Conservation (phyloP, 2,329 filamentous ascomycete species). For the Monosporascus sp. region DNA sequence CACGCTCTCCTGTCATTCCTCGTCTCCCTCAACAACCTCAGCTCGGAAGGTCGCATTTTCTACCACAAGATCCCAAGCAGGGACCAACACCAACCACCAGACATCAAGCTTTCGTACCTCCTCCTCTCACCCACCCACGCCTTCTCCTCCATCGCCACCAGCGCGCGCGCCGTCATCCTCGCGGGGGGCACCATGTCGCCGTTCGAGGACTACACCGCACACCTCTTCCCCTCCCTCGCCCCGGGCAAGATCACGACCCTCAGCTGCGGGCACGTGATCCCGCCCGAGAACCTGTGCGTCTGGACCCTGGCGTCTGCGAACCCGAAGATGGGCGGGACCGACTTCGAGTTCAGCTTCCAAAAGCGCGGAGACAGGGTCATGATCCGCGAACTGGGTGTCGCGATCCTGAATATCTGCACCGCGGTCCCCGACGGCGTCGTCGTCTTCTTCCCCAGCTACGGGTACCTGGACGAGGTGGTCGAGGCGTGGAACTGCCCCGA, state of each 20-base stretch:
- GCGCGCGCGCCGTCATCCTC: constrained; percentile 80
- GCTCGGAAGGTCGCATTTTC: constrained; percentile 63
- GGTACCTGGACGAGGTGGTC: constrained; percentile 75
- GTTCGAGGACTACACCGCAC: constrained; percentile 81
- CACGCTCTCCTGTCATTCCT: constrained; percentile 61
- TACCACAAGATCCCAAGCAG: constrained; percentile 43
- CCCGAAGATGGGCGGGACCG: constrained; percentile 31
- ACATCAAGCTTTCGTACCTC: constrained; percentile 72
- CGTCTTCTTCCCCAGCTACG: constrained; percentile 93
- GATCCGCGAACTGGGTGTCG: constrained; percentile 68
- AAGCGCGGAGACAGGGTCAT: constrained; percentile 64
- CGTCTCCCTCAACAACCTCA: constrained; percentile 78
- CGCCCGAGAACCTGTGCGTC: constrained; percentile 72
- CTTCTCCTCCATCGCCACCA: constrained; percentile 80
- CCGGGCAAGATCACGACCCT: constrained; percentile 65
- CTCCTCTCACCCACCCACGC: constrained; percentile 87
- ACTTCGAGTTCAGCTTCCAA: constrained; percentile 85
- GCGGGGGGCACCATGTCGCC: constrained; percentile 98
- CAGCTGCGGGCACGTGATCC: constrained; percentile 93
- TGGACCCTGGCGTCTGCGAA: constrained; percentile 56
- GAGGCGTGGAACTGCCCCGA: constrained; percentile 47
- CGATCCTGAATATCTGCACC: constrained; percentile 65
- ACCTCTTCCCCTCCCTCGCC: constrained; percentile 74
- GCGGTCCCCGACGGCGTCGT: constrained; percentile 84
- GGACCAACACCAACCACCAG: constrained; percentile 13